Evolutionary conservation across 129 eudicot genomes (phyloP), one percentile per base, ranked within the genome.

Genomic region (Kitagawia praeruptora): DNA sequence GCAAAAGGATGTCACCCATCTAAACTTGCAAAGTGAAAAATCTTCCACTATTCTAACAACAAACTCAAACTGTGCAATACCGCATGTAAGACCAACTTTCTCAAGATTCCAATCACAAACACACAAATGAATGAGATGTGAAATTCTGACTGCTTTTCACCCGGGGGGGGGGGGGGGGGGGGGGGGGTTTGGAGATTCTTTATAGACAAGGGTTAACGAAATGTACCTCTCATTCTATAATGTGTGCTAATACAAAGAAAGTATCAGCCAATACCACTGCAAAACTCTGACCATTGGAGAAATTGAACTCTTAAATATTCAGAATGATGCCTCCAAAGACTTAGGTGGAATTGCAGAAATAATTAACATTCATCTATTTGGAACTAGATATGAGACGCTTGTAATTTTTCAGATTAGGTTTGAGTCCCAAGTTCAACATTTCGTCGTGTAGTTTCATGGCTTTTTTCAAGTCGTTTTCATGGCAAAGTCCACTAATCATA

Each of bases 401-500:
- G 84, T 94, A 94, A 27, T 80, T 47, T 75, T 80, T 87, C 2
- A 23, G 25, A 54, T 82, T 79, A 25, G 98, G 98, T 79, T 92
- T 88, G 28, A 94, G 93, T 39, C 92, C 96, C 87, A 88, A 77
- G 58, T 87, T 89, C 81, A 91, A 44, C 96, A 94, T 94, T 34
- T 90, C 96, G 81, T 91, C 97, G 72, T 94, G 98, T 75, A 94
- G 81, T 76, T 81, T 86, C 98, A 92, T 92, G 69, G 96, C 94
- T 82, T 84, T 90, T 79, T 85, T 90, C 81, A 88, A 38, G 81
- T 91, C 91, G 13, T 84, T 82, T 67, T 75, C 91, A 37, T 53
- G 79, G 82, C 87, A 88, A 44, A 88, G 89, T 44, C 91, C 93
- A 61, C 80, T 82, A 42, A 94, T 92, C 91, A 94, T 88, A 77